A percentile compares a stretch with the other conserved stretches of the same genome.
These are phyloP conservation scores for Ogataea hybrid DNA, from an alignment of 1,139 yeast genomes.

Conservation along the genomic window DNA sequence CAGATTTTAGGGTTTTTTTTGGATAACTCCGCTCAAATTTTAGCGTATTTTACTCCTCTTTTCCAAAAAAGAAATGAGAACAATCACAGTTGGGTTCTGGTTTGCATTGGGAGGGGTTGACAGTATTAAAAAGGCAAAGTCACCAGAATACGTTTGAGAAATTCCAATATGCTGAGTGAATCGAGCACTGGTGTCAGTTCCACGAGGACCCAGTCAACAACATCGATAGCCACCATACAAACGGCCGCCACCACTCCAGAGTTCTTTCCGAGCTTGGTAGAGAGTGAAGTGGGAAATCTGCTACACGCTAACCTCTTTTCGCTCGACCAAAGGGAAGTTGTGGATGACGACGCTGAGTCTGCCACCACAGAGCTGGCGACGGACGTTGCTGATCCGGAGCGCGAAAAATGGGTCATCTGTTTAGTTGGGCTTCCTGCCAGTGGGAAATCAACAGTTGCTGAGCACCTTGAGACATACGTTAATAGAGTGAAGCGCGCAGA, in stretches of 20 bases:
- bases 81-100: not conserved
- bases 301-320: conserved; percentile 15
- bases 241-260: conserved; percentile 30
- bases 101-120: conserved; percentile 1
- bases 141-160: not conserved
- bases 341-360: conserved; percentile 12
- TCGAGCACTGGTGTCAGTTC: conserved; percentile 11
- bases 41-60: conserved; percentile 4
- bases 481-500: conserved; percentile 29
- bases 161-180: conserved; percentile 11
- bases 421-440: conserved; percentile 71
- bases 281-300: conserved; percentile 30
- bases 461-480: conserved; percentile 46
- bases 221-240: conserved; percentile 25
- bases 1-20: not conserved
- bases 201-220: conserved; percentile 22
- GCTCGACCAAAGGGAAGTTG: conserved; percentile 23
- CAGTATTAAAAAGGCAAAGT: conserved; percentile 1
- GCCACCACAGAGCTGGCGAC: conserved; percentile 14
- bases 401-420: conserved; percentile 43
- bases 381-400: not conserved
- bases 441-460: conserved; percentile 65
- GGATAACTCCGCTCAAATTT: conserved; percentile 6
- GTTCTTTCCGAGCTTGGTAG: conserved; percentile 29
- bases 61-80: conserved; percentile 4